Evolutionary conservation across 176 grass and related monocot genomes (phyloP), one percentile per base, ranked within the genome.

Genomic region (Carex myosuroides): DNA sequence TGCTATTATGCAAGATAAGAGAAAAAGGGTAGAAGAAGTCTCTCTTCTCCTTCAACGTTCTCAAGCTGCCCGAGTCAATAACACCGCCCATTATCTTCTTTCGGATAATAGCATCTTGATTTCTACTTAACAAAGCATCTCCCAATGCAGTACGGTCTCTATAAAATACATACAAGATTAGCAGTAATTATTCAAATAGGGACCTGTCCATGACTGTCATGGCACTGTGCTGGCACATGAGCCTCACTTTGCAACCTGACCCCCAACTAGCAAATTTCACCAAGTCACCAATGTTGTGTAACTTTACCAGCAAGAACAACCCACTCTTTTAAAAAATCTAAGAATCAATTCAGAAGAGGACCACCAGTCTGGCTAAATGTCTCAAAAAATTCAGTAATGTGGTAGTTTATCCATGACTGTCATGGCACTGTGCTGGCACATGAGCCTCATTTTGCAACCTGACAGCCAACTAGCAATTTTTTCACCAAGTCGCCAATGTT

Each of bases 1-100:
- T 96, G 50, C 93, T 89, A 70, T 99, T 99, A 85, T 95, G 97
- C 83, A 99, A 80, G 81, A 99, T 94, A 75, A 94, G 97, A 85
- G 97, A 94, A 78, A 99, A 92, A 18, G 97, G 97, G 58, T 96
- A 99, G 37, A 92, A 88, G 33, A 99, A 78, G 91, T 94, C 93
- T 87, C 88, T 94, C 63, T 91, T 96, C 75, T 96, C 97, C 70
- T 92, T 89, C 21, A 99, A 88, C 1, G 87, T 91, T 88, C 90
- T 89, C 60, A 99, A 79, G 87, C 90, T 96, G 88, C 79, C 84
- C 57, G 80, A 86, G 81, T 96, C 88, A 17, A 99, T 67, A 87
- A 99, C 50, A 42, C 88, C 91, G 3, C 97, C 97, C 60, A 80
- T 91, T 61, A 99, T 99, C 91, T 87, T 92, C 91, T 91, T 99